Base-by-base conservation (phyloP, 257 asterid genomes). In the Nicotiana knightiana region DNA sequence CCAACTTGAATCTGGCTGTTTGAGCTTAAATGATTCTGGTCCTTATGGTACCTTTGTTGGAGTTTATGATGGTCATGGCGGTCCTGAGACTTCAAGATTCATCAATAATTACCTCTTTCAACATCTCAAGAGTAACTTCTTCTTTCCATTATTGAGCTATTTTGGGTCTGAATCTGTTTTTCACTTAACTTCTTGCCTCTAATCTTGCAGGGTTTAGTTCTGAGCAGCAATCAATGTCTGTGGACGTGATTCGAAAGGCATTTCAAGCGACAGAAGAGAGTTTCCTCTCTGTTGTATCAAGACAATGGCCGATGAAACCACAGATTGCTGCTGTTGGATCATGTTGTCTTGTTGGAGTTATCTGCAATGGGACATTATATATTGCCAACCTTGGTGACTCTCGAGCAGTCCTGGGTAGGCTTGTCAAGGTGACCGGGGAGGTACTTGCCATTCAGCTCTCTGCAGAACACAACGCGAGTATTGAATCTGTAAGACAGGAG, bases 61-160 rank as follows among this genome's bases (percentile, higher is more conserved):
- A 62, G 39, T 91, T 77, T 91, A 91, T 81, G 95, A 91, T 86
- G 95, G 95, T 11, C 95, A 91, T 37, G 93, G 95, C n/a, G 95
- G 93, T 66, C 95, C 95, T 1, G 93, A 91, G 84, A 90, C 95
- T 17, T 86, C 95, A 3, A 85, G 93, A 59, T 91, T 85, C 85
- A 84, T 91, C 89, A 91, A 90, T 70, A 86, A 90, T 0, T 87
- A 87, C 73, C 89, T 91, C 76, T 91, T 90, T 84, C 89, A 85
- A 83, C 91, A 91, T 85, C 92, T 91, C 84, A 88, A 91, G 86
- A 90, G 95, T 91, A 88, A 85, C 93, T 84, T 73, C 30, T 59
- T 59, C 54, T 28, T 66, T 12, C 30, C 48, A 17, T 46, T 30
- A 64, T 21, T 57, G 18, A 53, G 58, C 58, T 11, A 13, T 53